Conservation (phyloP, 768 basidiomycete genomes). For the Steccherinum ochraceum region DNA sequence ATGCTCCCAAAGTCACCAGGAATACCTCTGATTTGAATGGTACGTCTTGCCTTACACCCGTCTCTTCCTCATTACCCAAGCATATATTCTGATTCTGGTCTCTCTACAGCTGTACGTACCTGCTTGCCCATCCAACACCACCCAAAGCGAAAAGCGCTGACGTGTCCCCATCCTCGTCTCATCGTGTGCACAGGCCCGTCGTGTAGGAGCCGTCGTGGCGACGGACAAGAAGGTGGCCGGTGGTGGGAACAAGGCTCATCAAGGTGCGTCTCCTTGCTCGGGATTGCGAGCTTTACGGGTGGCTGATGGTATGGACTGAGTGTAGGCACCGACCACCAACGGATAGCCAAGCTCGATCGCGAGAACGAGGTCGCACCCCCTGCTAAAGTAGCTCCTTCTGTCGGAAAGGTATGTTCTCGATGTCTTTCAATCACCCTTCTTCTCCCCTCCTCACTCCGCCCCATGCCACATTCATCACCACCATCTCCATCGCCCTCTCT, state of each 20-base stretch:
- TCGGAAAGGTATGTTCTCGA: conserved; percentile 57
- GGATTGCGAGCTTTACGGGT: not conserved
- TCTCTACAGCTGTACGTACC: conserved; percentile 12
- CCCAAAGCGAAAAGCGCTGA: no score
- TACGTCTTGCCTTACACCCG: conserved; percentile 17
- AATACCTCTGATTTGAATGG: conserved; percentile 53
- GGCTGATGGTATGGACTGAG: not conserved
- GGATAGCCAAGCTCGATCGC: conserved; percentile 88
- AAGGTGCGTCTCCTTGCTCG: conserved; percentile 38
- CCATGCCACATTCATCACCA: not conserved
- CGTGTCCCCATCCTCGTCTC: no score
- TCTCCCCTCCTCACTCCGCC: not conserved
- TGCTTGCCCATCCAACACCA: no score
- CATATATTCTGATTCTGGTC: not conserved
- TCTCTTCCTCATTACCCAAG: not conserved
- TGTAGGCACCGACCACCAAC: conserved; percentile 86
- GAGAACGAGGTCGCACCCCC: conserved; percentile 96
- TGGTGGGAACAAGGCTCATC: conserved; percentile 72
- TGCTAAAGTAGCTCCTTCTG: conserved; percentile 63
- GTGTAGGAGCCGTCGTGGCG: conserved; percentile 68
- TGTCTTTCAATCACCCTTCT: no score
- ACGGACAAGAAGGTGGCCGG: conserved; percentile 75
- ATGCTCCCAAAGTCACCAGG: conserved; percentile 57
- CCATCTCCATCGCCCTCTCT: not conserved
- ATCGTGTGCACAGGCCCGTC: conserved; percentile 52